Evolutionary conservation across 176 grass and related monocot species (phyloP), one percentile per base, ranked within the genome.

Genomic region (Oryza meridionalis): DNA sequence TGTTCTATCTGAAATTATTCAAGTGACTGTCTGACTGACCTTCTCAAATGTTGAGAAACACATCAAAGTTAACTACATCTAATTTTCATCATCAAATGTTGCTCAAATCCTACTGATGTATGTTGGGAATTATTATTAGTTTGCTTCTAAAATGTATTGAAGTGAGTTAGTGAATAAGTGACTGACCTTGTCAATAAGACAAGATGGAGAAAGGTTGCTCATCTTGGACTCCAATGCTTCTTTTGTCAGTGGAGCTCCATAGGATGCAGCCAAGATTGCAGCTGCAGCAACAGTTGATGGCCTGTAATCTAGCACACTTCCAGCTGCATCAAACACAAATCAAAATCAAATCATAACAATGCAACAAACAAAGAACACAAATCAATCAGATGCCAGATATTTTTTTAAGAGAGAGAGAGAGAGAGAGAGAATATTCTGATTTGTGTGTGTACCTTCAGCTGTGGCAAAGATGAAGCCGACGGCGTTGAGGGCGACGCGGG

Each of bases 231-330:
- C 88, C 78, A 95, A 42, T 80, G 76, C 82, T 10, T 92, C 88
- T 68, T 84, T 90, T 67, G 85, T 86, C 68, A 90, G 72, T 25
- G 82, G 68, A 85, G 78, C 53, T 58, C 88, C 93, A 72, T 76
- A 79, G 75, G 90, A 88, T 74, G 90, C 92, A 83, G 90, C 90
- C 85, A 94, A 90, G 81, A 85, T 85, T 84, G 92, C 87, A 83
- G 92, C 84, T 85, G 90, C 87, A 79, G 92, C 90, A 26, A 92
- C 84, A 80, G 90, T 85, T 55, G 92, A 94, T 38, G 92, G 90
- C 63, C 84, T 91, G 82, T 88, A 87, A 88, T 92, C 87, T 37
- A 94, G 84, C 53, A 90, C 90, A 72, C 80, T 92, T 21, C 53
- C 83, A 24, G 61, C 90, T 92, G 85, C 85, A 88, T 47, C 22